Conservation (phyloP, 1,284 basidiomycete species). For the Cryptococcus wingfieldii region DNA sequence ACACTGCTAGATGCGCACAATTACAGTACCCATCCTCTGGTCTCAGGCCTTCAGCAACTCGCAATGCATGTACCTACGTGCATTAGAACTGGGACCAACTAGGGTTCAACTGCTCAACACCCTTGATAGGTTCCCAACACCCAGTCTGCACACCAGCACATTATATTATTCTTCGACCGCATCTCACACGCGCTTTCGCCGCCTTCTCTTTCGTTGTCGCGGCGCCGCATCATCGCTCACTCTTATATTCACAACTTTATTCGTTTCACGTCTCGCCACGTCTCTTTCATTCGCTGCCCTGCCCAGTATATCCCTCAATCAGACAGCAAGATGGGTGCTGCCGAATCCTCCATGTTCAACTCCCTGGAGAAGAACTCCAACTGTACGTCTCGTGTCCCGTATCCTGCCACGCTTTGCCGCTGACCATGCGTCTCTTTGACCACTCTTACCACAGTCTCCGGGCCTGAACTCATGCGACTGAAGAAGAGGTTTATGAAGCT, state of each 20-base stretch:
- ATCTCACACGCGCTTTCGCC: too few species aligned
- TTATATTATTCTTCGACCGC: too few species aligned
- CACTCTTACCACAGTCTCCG: slow-evolving; percentile 64
- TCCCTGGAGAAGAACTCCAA: slow-evolving; percentile 49
- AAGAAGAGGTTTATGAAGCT: slow-evolving; percentile 99
- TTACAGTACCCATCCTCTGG: too few species aligned
- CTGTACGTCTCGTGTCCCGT: slow-evolving; percentile 32
- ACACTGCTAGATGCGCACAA: too few species aligned
- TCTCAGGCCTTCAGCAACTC: too few species aligned
- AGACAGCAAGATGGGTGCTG: slow-evolving; percentile 42
- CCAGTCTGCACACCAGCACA: too few species aligned
- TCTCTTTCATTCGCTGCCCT: background rate
- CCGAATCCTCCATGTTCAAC: slow-evolving; percentile 47
- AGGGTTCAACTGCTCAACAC: too few species aligned
- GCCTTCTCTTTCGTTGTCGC: too few species aligned
- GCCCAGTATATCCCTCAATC: too few species aligned
- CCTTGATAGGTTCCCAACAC: too few species aligned
- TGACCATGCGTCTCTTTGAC: background rate
- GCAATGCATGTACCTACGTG: too few species aligned
- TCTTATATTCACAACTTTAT: slow-evolving; percentile 2
- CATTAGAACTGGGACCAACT: too few species aligned
- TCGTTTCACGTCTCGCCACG: background rate
- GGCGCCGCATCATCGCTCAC: background rate
- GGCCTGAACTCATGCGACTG: slow-evolving; percentile 81
- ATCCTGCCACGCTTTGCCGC: background rate